Evolutionary conservation across 306 rosid species (phyloP).

Genomic region (Begonia masoniana): DNA sequence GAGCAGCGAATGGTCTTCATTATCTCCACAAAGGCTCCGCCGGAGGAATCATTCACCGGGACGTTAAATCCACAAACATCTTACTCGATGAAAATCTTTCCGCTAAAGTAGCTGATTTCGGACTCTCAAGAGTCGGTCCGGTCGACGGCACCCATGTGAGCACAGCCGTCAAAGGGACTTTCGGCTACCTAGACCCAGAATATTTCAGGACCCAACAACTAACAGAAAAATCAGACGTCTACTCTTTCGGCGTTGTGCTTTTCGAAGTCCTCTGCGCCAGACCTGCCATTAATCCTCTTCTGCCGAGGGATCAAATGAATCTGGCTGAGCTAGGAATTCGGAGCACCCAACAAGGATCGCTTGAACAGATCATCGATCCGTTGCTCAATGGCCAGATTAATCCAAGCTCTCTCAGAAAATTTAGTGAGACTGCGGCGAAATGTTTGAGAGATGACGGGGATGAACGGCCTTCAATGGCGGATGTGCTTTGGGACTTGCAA

Average conservation of each 20-base stretch:
- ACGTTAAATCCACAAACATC: slow-evolving; percentile 43
- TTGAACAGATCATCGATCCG: slow-evolving; percentile 36
- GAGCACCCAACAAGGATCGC: slow-evolving; percentile 28
- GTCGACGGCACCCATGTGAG: slow-evolving; percentile 34
- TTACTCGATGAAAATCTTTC: slow-evolving; percentile 28
- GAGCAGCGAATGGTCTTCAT: slow-evolving; percentile 39
- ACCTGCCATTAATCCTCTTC: slow-evolving; percentile 22
- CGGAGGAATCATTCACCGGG: slow-evolving; percentile 39
- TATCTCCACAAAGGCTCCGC: slow-evolving; percentile 46
- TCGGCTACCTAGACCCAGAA: slow-evolving; percentile 47
- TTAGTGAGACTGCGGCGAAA: slow-evolving; percentile 26
- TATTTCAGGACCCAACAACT: slow-evolving; percentile 29
- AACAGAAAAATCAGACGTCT: slow-evolving; percentile 40
- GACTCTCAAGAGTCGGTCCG: slow-evolving; percentile 30
- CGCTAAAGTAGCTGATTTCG: slow-evolving; percentile 48
- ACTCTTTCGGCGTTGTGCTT: slow-evolving; percentile 41
- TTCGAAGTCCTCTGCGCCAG: slow-evolving; percentile 40
- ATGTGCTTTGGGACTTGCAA: slow-evolving; percentile 50
- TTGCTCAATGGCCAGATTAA: slow-evolving; percentile 22
- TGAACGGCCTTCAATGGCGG: slow-evolving; percentile 35
- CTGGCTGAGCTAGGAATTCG: slow-evolving; percentile 41
- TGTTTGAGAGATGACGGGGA: slow-evolving; percentile 25
- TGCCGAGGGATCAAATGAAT: slow-evolving; percentile 31
- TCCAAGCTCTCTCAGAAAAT: slow-evolving; percentile 34
- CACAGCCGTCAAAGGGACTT: slow-evolving; percentile 37